Evolutionary conservation across 257 asterid species (phyloP).

Genomic region (Ilex asprella): DNA sequence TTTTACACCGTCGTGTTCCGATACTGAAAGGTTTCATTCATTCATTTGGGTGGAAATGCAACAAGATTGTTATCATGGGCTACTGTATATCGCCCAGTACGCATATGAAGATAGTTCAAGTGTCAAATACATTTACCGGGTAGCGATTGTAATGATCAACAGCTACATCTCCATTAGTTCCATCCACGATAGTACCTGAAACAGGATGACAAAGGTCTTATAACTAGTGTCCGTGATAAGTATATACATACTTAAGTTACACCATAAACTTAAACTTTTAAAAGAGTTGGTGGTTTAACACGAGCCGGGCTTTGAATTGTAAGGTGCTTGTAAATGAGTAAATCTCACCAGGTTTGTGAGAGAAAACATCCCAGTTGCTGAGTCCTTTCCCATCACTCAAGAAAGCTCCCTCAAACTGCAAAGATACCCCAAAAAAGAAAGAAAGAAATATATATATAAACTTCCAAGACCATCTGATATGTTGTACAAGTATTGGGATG

Average conservation of each 20-base stretch:
- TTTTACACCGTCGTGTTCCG: no score
- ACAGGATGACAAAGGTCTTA: not conserved
- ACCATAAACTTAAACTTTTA: no score
- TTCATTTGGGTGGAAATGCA: no score
- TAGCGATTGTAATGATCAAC: slow-evolving; percentile 48
- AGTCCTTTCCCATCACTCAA: slow-evolving; percentile 39
- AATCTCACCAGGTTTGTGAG: slow-evolving; percentile 29
- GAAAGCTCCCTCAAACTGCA: slow-evolving; percentile 43
- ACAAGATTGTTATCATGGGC: no score
- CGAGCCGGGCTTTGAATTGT: no score
- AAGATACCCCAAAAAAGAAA: not conserved
- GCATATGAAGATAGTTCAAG: no score
- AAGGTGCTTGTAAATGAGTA: not conserved
- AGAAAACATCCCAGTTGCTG: slow-evolving; percentile 43
- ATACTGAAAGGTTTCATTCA: no score
- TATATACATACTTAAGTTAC: no score
- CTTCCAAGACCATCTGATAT: no score
- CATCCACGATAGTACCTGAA: slow-evolving; percentile 37
- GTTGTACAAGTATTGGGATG: not conserved
- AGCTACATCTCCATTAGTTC: slow-evolving; percentile 47
- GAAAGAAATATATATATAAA: not conserved
- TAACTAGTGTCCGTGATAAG: no score
- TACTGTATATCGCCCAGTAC: no score
- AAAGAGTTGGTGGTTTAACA: no score
- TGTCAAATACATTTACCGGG: slow-evolving; percentile 20